These are phyloP conservation scores for Knoxia roxburghii DNA, from an alignment of 257 asterid species.

Conservation along the genomic window DNA sequence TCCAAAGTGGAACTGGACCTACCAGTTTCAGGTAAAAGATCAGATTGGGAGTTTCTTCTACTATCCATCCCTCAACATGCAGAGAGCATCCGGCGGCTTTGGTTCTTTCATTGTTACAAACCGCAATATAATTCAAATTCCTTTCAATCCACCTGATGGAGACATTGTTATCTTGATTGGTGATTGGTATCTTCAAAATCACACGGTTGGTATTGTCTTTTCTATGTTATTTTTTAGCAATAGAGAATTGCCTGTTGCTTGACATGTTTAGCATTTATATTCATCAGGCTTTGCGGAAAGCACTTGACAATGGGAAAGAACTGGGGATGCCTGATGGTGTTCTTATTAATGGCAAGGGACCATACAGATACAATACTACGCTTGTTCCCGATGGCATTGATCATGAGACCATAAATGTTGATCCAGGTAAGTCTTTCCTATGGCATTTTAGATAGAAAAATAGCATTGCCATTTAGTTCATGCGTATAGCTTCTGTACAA, in stretches of 20 bases:
- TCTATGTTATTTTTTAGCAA: background rate
- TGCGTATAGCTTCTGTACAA: background rate
- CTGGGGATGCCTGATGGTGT: conserved; percentile 97
- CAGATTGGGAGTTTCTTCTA: conserved; percentile 94
- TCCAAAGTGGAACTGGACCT: conserved; percentile 78
- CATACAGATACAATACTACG: conserved; percentile 70
- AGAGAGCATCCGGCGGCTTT: conserved; percentile 91
- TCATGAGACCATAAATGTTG: conserved; percentile 70
- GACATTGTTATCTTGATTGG: conserved; percentile 80
- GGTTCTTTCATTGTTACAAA: conserved; percentile 69
- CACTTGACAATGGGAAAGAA: conserved; percentile 60
- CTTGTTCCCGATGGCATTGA: conserved; percentile 83
- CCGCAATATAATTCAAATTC: conserved; percentile 55
- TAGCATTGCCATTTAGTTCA: background rate
- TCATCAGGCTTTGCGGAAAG: conserved; percentile 53
- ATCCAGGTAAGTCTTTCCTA: conserved; percentile 63
- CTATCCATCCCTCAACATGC: conserved; percentile 76
- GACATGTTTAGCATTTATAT: background rate
- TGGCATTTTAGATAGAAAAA: background rate
- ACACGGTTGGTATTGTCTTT: conserved; percentile 44
- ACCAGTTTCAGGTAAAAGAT: conserved; percentile 95
- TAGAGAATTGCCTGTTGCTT: background rate
- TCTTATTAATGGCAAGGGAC: conserved; percentile 95
- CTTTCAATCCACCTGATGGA: conserved; percentile 74
- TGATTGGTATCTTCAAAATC: conserved; percentile 87